phyloP scores from a whole-genome alignment of 345 rosid species.

The Linum lewisii region DNA sequence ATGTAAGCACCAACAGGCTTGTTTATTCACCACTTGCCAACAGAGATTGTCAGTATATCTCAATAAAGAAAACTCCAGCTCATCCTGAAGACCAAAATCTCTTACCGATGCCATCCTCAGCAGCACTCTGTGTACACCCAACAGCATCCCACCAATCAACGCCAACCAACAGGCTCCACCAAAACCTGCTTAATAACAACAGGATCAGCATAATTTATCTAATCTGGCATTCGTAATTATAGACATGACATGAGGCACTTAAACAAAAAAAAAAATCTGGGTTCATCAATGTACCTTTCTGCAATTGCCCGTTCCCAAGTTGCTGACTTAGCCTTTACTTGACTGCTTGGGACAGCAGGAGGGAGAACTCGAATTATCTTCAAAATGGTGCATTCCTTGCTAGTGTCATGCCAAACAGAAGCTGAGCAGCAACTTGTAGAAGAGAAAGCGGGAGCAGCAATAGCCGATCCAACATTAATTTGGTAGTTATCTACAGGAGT shows the following conservation, averaged over 20 bases:
- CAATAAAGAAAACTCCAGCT: background rate
- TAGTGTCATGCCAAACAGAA: constrained; percentile 90
- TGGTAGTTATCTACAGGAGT: constrained; percentile 85
- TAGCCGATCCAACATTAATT: constrained; percentile 89
- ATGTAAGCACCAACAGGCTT: background rate
- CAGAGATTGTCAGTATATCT: background rate
- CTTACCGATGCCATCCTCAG: constrained; percentile 92
- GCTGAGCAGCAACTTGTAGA: constrained; percentile 99
- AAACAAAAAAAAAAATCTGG: background rate
- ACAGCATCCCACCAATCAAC: constrained; percentile 99
- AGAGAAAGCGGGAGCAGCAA: constrained; percentile 97
- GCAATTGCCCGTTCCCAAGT: constrained; percentile 98
- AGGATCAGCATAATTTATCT: constrained; percentile 7
- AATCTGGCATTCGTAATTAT: too few relatives aligned
- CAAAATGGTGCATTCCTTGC: constrained; percentile 72
- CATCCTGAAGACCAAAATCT: background rate
- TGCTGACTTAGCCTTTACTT: constrained; percentile 63
- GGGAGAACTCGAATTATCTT: constrained; percentile 96
- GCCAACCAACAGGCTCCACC: constrained; percentile 99
- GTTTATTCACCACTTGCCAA: background rate
- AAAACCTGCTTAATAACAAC: constrained; percentile 53
- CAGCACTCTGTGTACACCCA: constrained; percentile 99
- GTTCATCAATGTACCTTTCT: constrained; percentile 54
- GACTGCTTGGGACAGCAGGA: constrained; percentile 77
- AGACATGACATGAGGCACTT: background rate